Conservation (phyloP, 257 asterid species). For the Jaltomata sinuosa region DNA sequence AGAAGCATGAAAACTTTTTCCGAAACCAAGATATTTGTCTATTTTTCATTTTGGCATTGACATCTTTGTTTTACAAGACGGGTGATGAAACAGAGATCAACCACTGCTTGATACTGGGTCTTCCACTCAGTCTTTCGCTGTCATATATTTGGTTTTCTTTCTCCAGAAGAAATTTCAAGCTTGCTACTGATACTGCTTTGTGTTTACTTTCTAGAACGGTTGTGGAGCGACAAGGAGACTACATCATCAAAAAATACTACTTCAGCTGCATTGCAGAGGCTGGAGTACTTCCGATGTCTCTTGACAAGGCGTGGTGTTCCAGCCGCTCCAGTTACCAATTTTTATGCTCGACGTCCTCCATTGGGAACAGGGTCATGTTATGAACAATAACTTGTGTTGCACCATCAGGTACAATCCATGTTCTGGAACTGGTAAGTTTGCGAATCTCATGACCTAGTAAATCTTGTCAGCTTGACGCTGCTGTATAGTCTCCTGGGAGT, state of each 20-base stretch:
- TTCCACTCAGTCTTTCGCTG: not conserved
- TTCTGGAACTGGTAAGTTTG: not conserved
- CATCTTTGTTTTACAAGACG: not conserved
- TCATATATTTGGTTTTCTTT: not conserved
- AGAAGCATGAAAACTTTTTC: not conserved
- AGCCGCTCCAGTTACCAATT: conserved; percentile 67
- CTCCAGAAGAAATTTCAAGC: not conserved
- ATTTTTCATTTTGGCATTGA: not conserved
- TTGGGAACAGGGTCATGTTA: conserved; percentile 74
- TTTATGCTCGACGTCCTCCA: conserved; percentile 62
- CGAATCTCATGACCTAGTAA: not conserved
- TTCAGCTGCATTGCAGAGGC: conserved; percentile 30
- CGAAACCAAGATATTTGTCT: not conserved
- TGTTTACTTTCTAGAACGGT: conserved; percentile 43
- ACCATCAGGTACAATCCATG: not conserved
- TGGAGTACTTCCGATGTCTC: conserved; percentile 81
- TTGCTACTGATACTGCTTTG: not conserved
- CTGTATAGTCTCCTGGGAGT: not conserved
- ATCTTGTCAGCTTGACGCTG: not conserved
- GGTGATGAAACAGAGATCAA: not conserved
- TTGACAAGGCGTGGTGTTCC: conserved; percentile 77
- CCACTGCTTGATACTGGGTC: not conserved
- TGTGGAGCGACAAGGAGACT: conserved; percentile 55
- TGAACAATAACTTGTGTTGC: conserved; percentile 31
- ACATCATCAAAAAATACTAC: conserved; percentile 19